These are phyloP conservation scores for Erodium maritimum DNA, from an alignment of 345 rosid genomes.

Conservation along the genomic window DNA sequence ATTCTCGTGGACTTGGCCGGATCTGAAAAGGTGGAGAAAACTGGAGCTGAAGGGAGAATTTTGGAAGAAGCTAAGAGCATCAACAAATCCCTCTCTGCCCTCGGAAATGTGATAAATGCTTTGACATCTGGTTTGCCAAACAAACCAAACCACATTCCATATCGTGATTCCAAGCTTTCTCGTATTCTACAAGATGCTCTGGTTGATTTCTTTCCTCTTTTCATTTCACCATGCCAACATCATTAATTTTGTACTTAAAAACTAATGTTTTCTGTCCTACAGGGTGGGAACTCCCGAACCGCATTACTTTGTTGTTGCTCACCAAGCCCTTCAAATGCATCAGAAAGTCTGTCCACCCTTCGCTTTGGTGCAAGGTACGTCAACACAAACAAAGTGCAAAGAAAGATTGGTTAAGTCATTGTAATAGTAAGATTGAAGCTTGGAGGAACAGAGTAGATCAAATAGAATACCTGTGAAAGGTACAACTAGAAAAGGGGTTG, in stretches of 20 bases:
- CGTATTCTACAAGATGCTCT: conserved; percentile 81
- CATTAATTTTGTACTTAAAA: not conserved
- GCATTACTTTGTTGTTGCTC: conserved; percentile 90
- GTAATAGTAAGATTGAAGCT: not conserved
- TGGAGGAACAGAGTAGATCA: not conserved
- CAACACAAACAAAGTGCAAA: conserved; percentile 3
- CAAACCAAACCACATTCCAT: conserved; percentile 64
- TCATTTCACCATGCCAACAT: conserved; percentile 2
- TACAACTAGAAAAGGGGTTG: too few relatives aligned
- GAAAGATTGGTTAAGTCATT: not conserved
- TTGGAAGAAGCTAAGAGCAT: conserved; percentile 93
- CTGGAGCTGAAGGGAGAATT: conserved; percentile 89
- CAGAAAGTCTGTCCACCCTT: conserved; percentile 80
- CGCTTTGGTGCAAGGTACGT: conserved; percentile 78
- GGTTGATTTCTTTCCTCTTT: conserved; percentile 28
- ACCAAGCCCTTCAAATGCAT: conserved; percentile 63
- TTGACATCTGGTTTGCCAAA: conserved; percentile 56
- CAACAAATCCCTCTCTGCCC: conserved; percentile 81
- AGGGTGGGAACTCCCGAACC: conserved; percentile 81
- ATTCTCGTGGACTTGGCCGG: conserved; percentile 88
- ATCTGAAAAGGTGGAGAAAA: conserved; percentile 89
- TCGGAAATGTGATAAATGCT: conserved; percentile 81
- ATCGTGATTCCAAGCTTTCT: conserved; percentile 90
- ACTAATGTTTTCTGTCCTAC: conserved; percentile 12
- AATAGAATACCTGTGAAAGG: too few relatives aligned